A percentile compares a stretch with the other conserved stretches of the same genome.
Evolutionary conservation across 2,329 filamentous ascomycete species (phyloP).

Genomic region (Aspergillus sp.): DNA sequence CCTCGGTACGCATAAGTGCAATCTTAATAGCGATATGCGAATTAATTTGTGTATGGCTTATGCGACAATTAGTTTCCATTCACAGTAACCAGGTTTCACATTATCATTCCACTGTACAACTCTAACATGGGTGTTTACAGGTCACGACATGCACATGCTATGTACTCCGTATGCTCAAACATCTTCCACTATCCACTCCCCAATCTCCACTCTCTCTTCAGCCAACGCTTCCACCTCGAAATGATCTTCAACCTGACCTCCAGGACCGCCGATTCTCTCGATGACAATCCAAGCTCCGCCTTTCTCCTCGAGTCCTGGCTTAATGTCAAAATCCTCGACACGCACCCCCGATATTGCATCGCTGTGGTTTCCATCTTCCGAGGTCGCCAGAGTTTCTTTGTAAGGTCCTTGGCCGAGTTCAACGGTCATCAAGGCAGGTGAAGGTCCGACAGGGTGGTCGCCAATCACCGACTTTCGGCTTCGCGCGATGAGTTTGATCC

Average conservation of each 20-base stretch:
- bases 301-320: slow-evolving; percentile 56
- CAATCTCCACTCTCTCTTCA: slow-evolving; percentile 44
- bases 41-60: not conserved
- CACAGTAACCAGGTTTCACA: too few species aligned
- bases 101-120: not conserved
- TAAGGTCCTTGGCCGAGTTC: slow-evolving; percentile 72
- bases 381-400: slow-evolving; percentile 63
- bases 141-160: not conserved
- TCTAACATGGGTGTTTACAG: not conserved
- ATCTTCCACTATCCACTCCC: slow-evolving; percentile 42
- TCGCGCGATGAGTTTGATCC: slow-evolving; percentile 57
- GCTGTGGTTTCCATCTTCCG: slow-evolving; percentile 72
- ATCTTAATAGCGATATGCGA: too few species aligned
- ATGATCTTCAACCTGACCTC: slow-evolving; percentile 49
- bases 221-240: slow-evolving; percentile 45
- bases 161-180: slow-evolving; percentile 10
- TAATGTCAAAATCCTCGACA: slow-evolving; percentile 72
- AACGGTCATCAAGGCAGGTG: slow-evolving; percentile 67
- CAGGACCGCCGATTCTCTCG: slow-evolving; percentile 69
- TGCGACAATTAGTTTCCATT: not conserved
- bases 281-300: slow-evolving; percentile 76
- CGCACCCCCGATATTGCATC: slow-evolving; percentile 67
- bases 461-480: slow-evolving; percentile 46
- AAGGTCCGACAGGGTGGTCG: slow-evolving; percentile 37
- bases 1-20: too few species aligned